phyloP scores from a whole-genome alignment of 2,329 filamentous ascomycete genomes.

The Exophiala sp. region DNA sequence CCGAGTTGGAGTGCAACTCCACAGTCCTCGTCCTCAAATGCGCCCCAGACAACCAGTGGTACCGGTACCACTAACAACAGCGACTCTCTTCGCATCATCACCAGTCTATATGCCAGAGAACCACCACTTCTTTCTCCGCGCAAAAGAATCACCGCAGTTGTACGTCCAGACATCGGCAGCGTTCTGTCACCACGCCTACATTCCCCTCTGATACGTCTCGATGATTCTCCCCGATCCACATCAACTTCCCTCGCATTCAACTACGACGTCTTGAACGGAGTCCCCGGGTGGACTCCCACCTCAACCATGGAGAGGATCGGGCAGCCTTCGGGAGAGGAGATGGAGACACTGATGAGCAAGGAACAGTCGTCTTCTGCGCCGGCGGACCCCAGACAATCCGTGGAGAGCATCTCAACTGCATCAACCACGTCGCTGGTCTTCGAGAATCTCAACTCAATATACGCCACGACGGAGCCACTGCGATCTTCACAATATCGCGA shows the following conservation, averaged over 20 bases:
- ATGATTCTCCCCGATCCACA: slow-evolving; percentile 15
- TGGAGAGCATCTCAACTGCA: slow-evolving; percentile 27
- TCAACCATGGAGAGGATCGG: slow-evolving; percentile 11
- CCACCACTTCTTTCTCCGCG: slow-evolving; percentile 11
- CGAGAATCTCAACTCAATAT: slow-evolving; percentile 28
- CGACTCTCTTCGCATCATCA: slow-evolving; percentile 11
- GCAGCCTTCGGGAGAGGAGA: slow-evolving; percentile 9
- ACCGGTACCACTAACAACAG: background rate
- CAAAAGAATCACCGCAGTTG: slow-evolving; percentile 9
- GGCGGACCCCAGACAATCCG: slow-evolving; percentile 6
- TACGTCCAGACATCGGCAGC: slow-evolving; percentile 7
- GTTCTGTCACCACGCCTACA: slow-evolving; percentile 6
- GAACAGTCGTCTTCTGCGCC: background rate
- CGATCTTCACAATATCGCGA: slow-evolving; percentile 25
- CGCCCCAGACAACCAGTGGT: no score
- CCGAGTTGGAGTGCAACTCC: no score
- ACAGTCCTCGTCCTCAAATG: no score
- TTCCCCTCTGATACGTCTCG: slow-evolving; percentile 10
- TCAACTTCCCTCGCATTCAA: slow-evolving; percentile 21
- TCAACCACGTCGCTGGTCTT: slow-evolving; percentile 32
- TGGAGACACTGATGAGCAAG: slow-evolving; percentile 14
- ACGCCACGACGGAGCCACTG: slow-evolving; percentile 8
- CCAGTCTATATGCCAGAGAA: slow-evolving; percentile 14
- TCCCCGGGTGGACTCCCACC: slow-evolving; percentile 1
- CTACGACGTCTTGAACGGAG: slow-evolving; percentile 12